Base-by-base conservation (phyloP, 1,284 basidiomycete species). In the Ustanciosporium gigantosporum region DNA sequence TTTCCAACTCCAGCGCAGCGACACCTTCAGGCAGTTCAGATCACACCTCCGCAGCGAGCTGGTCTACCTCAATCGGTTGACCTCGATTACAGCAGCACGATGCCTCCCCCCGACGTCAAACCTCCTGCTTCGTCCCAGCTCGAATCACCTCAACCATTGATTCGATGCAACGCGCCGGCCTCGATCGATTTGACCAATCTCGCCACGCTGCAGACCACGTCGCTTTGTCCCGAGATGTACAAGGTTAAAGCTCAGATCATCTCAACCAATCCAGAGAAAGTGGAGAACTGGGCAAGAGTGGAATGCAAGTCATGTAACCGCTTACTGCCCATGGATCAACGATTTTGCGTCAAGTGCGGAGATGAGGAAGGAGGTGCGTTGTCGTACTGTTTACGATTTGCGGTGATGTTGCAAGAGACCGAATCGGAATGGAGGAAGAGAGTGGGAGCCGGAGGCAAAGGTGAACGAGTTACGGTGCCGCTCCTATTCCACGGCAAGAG, bases 361-460 rank as follows among this genome's bases (percentile, higher is more conserved):
- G 58, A 66, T 22, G 64, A 61, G 22, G 64, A 62, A 11, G 64
- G 64, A 31, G 44, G 44, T 19, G 46, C 46, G 15, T 39, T 65
- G 3, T 31, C 39, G 19, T 56, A 56, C 40, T 51, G 51, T 14
- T 25, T 65, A 9, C 50, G 61, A 2, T 65, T 65, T 22, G 56
- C 56, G 5, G n/a, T 65, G 14, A 52, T 65, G 51, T 38, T 65
- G 31, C 43, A 65, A 21, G 61, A 65, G 36, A 37, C 52, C 22
- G 61, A 65, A 36, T 29, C 50, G 5, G 61, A 59, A 19, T 48
- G 39, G 19, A 29, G 45, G 17, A 31, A 41, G 4, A 45, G 53
- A 19, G 14, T 11, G 11, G 11, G 53, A 52, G 36, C 49, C 40
- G 42, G 32, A 42, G 32, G 24, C 5, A 5, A 22, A 17, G 27